Conservation (phyloP, 83 land plant genomes). For the Larix sibirica region DNA sequence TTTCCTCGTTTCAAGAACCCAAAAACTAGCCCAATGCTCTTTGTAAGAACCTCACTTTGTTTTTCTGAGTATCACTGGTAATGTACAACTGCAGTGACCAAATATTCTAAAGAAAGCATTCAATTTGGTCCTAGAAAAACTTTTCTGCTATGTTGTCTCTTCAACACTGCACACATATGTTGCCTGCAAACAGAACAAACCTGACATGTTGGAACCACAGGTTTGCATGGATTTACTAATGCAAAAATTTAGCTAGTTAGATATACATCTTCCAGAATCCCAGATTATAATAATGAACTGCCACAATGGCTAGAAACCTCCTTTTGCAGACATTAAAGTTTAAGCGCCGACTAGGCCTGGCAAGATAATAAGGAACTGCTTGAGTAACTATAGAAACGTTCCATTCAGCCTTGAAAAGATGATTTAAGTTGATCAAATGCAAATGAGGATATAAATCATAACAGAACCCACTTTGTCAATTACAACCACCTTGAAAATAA, state of each 20-base stretch:
- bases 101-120: neutral
- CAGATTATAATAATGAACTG: neutral
- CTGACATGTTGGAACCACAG: neutral
- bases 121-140: neutral
- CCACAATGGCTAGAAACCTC: neutral
- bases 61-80: neutral
- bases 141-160: neutral
- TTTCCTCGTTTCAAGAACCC: neutral
- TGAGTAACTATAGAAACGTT: neutral
- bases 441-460: too few relatives aligned
- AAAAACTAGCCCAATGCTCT: neutral
- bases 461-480: too few relatives aligned
- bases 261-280: too few relatives aligned
- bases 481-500: too few relatives aligned
- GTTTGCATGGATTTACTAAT: neutral
- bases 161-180: neutral
- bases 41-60: neutral
- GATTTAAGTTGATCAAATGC: neutral
- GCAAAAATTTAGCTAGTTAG: neutral
- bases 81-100: neutral
- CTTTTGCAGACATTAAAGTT: neutral
- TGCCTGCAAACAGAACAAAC: conserved; percentile 4
- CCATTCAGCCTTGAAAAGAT: neutral
- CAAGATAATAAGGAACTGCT: neutral
- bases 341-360: neutral